phyloP scores from a whole-genome alignment of 139 green algal species.

The Chlorella sp. region DNA sequence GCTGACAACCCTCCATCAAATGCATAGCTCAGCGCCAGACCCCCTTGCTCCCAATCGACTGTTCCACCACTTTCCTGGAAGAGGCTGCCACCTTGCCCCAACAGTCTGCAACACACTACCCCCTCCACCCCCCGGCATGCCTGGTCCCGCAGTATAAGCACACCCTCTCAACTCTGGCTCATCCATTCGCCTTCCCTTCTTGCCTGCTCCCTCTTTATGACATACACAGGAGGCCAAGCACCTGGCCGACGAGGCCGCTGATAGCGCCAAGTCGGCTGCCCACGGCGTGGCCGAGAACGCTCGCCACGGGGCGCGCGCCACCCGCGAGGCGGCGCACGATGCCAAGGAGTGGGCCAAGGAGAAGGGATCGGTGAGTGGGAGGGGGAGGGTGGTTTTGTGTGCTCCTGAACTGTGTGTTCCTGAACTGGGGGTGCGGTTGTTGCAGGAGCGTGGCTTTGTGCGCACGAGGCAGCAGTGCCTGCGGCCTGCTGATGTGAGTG shows the following conservation, averaged over 20 bases:
- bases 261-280: background rate
- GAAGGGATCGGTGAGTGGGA: conserved; percentile 14
- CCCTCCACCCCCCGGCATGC: too few species aligned
- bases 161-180: too few species aligned
- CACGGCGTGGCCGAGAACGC: background rate
- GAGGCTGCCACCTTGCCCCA: too few species aligned
- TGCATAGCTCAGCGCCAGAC: too few species aligned
- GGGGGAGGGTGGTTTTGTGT: too few species aligned
- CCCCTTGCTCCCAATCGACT: too few species aligned
- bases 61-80: too few species aligned
- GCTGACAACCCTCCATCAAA: too few species aligned
- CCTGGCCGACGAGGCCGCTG: background rate
- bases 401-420: background rate
- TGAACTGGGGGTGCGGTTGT: background rate
- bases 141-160: too few species aligned
- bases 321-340: background rate
- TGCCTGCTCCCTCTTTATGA: background rate
- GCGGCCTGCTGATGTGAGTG: background rate
- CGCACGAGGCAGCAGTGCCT: background rate
- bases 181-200: background rate
- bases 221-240: conserved; percentile 9
- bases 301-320: background rate
- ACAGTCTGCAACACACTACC: too few species aligned
- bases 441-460: background rate
- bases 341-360: conserved; percentile 30